A percentile compares a stretch with the other conserved stretches of the same genome.
These are phyloP conservation scores for Chlorella ohadii DNA, from an alignment of 139 green algal genomes.

Conservation along the genomic window DNA sequence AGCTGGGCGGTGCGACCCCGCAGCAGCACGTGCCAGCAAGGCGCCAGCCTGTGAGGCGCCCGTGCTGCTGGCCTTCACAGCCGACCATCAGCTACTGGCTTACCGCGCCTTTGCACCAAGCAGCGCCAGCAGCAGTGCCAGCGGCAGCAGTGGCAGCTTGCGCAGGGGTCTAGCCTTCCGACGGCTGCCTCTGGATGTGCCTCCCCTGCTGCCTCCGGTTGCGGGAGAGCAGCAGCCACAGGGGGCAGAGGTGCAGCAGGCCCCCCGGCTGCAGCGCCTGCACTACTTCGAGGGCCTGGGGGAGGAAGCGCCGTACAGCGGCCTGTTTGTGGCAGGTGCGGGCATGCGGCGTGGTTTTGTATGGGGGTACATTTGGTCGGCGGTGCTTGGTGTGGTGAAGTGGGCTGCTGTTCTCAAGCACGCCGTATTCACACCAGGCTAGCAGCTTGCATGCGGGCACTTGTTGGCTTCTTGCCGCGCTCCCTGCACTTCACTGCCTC, in stretches of 20 bases:
- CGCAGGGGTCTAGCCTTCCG: slow-evolving; percentile 41
- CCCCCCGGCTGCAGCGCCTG: slow-evolving; percentile 25
- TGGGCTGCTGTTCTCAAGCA: too few relatives aligned
- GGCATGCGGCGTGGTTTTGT: too few relatives aligned
- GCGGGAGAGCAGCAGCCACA: not conserved
- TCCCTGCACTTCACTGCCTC: too few relatives aligned
- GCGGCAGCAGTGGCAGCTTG: too few relatives aligned
- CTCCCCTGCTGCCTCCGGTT: slow-evolving; percentile 3
- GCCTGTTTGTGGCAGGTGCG: slow-evolving; percentile 45
- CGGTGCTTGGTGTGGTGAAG: too few relatives aligned
- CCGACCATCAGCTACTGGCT: slow-evolving; percentile 68
- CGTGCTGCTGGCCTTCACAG: slow-evolving; percentile 70
- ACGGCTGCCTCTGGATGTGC: slow-evolving; percentile 50
- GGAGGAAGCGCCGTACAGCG: slow-evolving; percentile 38
- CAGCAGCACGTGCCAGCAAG: not conserved
- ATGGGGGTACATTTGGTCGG: too few relatives aligned
- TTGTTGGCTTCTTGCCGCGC: too few relatives aligned
- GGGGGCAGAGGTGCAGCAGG: not conserved
- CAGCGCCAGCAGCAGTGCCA: too few relatives aligned
- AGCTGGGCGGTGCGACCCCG: not conserved
- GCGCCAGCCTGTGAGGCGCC: slow-evolving; percentile 58
- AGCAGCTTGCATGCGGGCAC: too few relatives aligned
- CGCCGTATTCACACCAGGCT: too few relatives aligned
- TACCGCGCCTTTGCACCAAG: slow-evolving; percentile 64
- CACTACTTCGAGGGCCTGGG: slow-evolving; percentile 58